Evolutionary conservation across 192 early-diverging fungal species (phyloP), one percentile per base, ranked within the genome.

Genomic region (Glomus cerebriforme): DNA sequence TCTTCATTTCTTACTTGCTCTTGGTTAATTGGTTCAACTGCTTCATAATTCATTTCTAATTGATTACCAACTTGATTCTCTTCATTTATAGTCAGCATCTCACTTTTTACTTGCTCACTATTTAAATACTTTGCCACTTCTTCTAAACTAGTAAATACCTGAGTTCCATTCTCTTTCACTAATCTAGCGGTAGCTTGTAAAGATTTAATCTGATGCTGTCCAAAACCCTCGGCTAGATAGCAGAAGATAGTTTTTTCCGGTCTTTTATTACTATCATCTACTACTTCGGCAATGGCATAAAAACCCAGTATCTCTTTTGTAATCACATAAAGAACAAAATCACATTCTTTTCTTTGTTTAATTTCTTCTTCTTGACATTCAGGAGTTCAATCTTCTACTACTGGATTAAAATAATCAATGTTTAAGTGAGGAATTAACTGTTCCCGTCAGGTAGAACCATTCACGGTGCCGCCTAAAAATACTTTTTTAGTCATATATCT

Each of bases 221-320:
- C 69, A 71, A 71, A 71, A 7, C 69, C 69, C 37, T 71, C 45
- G 10, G 10, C 37, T 26, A 71, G 37, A 45, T 71, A 71, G n/a
- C 69, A 71, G 35, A 71, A 71, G 19, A 71, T 71, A 47, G 69
- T 71, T 71, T 47, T 71, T 10, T 2, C 37, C 7, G 69, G 69
- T 71, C 69, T 35, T 71, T 71, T 71, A 24, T 71, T 34, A 19
- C 69, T 71, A 71, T 71, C 69, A 43, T 71, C 69, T 3, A 47
- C 69, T 47, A 71, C 69, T 27, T 71, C 69, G 13, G 69, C 69
- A 71, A 71, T 71, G 69, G 69, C 27, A 71, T 71, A 71, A n/a
- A 71, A 12, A 22, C 69, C 69, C 2, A 12, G 3, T 34, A 71
- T 71, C 26, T 71, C 69, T 47, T 71, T 35, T 5, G 69, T 71